Evolutionary conservation across 73 alveolate genomes (phyloP), one percentile per base, ranked within the genome.

Genomic region (Paramecium pentaurelia): DNA sequence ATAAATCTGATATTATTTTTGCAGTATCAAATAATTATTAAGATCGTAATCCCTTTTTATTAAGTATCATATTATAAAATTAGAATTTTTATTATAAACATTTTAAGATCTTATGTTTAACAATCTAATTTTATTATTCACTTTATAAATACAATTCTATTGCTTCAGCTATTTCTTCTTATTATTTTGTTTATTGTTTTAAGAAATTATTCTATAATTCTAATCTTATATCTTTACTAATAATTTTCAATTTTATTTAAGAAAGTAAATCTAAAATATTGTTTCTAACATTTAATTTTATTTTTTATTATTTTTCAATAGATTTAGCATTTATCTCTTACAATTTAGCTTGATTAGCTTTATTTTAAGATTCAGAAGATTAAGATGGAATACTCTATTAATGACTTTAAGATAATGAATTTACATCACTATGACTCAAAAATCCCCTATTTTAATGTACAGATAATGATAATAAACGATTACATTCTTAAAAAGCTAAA

Each of bases 401-500:
- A 32, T 80, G 47, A 14, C 77, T 45, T 47, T 37, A 36, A 37
- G 87, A 32, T 0, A 34, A 12, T 2, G 91, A 45, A 18, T 22
- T 75, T 5, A 2, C 12, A 75, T 75, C 88, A 14, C 60, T 27
- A 20, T 28, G 44, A 11, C 75, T 80, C 11, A 42, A 16, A 80
- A 45, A 80, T 10, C 91, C 75, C 18, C 25, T 80, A 80, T 45
- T 40, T 8, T 25, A 5, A 10, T 80, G 49, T 20, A 27, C 9
- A 10, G 47, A 80, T 44, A 42, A 22, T 20, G 71, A 80, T 27
- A 47, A 80, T 37, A 80, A 10, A 16, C 75, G 30, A 25, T 80
- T 80, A 18, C 91, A 80, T 44, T 80, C 71, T 36, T 80, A 49
- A 80, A 80, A 80, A 45, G 91, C 91, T 20, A 28, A 25, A 4